A percentile compares a stretch with the other conserved stretches of the same genome.
These are phyloP conservation scores for Fistulifera pelliculosa DNA, from an alignment of 108 stramenopile genomes.

Conservation along the genomic window DNA sequence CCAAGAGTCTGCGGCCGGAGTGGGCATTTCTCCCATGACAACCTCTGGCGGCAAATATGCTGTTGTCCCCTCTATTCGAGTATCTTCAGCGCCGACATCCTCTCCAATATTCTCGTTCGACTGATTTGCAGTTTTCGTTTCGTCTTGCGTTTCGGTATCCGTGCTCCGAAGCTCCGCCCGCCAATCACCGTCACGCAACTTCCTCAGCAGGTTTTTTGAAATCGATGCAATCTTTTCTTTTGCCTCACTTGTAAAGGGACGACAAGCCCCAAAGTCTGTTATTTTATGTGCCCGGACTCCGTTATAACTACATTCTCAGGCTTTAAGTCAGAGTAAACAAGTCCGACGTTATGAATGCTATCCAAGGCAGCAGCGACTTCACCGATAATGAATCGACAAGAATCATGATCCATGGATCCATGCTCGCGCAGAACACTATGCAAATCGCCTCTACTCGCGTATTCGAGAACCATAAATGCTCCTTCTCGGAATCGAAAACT, in stretches of 20 bases:
- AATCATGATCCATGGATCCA: constrained; percentile 85
- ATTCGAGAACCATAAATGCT: constrained; percentile 93
- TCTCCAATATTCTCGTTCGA: not conserved
- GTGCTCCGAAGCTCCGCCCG: constrained; percentile 11
- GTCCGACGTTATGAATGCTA: constrained; percentile 81
- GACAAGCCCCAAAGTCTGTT: constrained; percentile 94
- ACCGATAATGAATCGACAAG: constrained; percentile 84
- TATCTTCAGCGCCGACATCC: constrained; percentile 40
- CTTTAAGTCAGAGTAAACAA: constrained; percentile 89
- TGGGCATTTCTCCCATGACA: constrained; percentile 67
- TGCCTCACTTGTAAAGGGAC: constrained; percentile 69
- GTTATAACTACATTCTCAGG: constrained; percentile 87
- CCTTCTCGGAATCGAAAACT: constrained; percentile 87
- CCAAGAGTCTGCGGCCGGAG: constrained; percentile 86
- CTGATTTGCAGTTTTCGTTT: not conserved
- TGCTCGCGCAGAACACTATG: constrained; percentile 68
- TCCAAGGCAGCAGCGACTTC: constrained; percentile 83
- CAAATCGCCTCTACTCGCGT: constrained; percentile 89
- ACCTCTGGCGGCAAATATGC: constrained; percentile 97
- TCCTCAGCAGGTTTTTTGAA: constrained; percentile 45
- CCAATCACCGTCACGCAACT: constrained; percentile 91
- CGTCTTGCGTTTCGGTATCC: too few relatives aligned
- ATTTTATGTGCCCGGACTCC: constrained; percentile 88
- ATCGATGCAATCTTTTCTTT: constrained; percentile 22
- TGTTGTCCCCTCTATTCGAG: constrained; percentile 92